Base-by-base conservation (phyloP, 2,329 filamentous ascomycete species). In the Monilinia vaccinii-corymbosi region DNA sequence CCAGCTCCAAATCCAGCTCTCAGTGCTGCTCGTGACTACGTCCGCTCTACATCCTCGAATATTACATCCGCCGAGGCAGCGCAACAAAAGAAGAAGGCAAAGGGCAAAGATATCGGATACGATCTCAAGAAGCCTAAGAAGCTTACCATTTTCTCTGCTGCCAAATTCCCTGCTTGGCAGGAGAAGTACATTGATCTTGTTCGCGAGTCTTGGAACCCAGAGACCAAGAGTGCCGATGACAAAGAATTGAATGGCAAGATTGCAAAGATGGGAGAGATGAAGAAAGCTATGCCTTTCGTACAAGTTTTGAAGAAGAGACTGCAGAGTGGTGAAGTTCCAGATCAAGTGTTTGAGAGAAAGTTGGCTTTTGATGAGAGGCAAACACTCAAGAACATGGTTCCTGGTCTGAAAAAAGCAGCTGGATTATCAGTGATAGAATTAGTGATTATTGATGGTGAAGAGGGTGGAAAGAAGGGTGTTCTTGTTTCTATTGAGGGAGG, bases 241-340 rank as follows among this genome's bases (percentile, higher is more conserved):
- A 96, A 95, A 78, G 84, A 83, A 60, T 78, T 97, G 50, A 89
- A 85, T 69, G 85, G 84, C 66, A 82, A 85, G 71, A 86, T 97
- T 61, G 85, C 84, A 67, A 96, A 96, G 79, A 80, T 91, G 71
- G 85, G 85, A 47, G 89, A 95, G 76, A 91, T 91, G 81, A 99
- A 97, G 84, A 94, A 95, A 77, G 93, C 91, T 2, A 97, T 97
- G 93, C 94, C 94, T 0, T 97, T 97, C 71, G 86, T 97, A 53
- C 92, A 97, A 76, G 76, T 74, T 8, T 78, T 97, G 62, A 97
- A 97, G 86, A 89, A 83, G 74, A 84, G 89, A 56, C 81, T 99
- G 60, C 79, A 91, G 60, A 79, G 80, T 53, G 87, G 89, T 63
- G 84, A 93, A 75, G 76, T 79, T 16, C 77, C 83, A 1, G 78